Evolutionary conservation across 108 stramenopile genomes (phyloP), one percentile per base, ranked within the genome.

Genomic region (Pseudonitzschia multiseries): DNA sequence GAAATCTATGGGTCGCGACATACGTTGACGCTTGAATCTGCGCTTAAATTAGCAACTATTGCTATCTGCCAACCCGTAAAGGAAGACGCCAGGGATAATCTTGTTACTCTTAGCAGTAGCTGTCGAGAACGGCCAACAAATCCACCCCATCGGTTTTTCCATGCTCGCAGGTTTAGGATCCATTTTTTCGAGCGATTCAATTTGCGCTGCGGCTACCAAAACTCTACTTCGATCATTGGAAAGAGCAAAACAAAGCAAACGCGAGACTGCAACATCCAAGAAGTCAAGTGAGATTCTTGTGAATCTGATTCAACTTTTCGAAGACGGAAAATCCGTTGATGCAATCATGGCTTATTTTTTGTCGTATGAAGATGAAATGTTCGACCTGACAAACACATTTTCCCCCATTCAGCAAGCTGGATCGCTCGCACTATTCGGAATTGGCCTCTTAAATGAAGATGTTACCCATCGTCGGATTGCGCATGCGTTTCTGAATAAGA

Each of bases 371-470:
- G 26, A 72, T 15, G 52, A 73, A 21, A 27, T 56, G 41, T 46
- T 27, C 48, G 36, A 43, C 26, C 4, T 14, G 20, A 48, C 20
- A 4, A 46, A 60, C 13, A 28, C 64, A 26, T 54, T 65, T 48
- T 69, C 73, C 4, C 60, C 73, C 9, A 70, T 65, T 8, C 79
- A 79, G 43, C 79, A 79, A 36, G 61, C 67, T 42, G 79, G 63
- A 10, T 43, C 52, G 20, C 73, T 79, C 40, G 10, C 21, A 28
- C 48, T 79, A 32, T 73, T 74, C 20, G 79, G 79, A 20, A 64
- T 79, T 31, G 79, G 67, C 22, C 65, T 79, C 13, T 70, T 74
- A 20, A 46, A 65, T 36, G 36, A 51, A 0, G 54, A 24, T 22
- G 24, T 10, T 24, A 26, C 5, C 13, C 66, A 50, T 8, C n/a